Base-by-base conservation (phyloP, 2,329 filamentous ascomycete genomes). In the Biscogniauxia marginata region DNA sequence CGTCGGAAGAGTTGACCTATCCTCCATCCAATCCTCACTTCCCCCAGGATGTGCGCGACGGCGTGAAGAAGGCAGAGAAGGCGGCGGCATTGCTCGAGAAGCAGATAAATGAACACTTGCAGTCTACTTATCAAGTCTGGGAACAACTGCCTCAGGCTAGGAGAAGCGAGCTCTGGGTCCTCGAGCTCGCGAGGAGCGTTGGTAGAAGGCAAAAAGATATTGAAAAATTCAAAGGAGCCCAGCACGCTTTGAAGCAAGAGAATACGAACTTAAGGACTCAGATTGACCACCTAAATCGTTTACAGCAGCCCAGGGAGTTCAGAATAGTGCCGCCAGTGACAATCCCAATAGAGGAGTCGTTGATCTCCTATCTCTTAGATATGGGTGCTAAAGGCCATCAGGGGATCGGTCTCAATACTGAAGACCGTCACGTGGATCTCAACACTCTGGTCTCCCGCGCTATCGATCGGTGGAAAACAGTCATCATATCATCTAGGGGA, bases 81-180 rank as follows among this genome's bases (percentile, higher is more conserved):
- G 69, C 75, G 58, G 88, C 78, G 45, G 83, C 79, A 61, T 73
- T 77, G 23, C 81, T 93, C 50, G 86, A 91, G 60, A 84, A 85
- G 51, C 85, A 88, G 63, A 83, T 93, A 25, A 78, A 83, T 44
- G 82, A 88, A 56, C 93, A 98, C 70, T 72, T 96, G 5, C 83
- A 89, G n/a, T 84, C 87, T 13, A 86, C 90, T 0, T 96, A 86
- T 70, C 80, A 82, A 6, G 87, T 90, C 45, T 98, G 93, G 93
- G 84, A 84, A 51, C 77, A 78, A 1, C 77, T 95, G 22, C 74
- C 85, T 0, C 62, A 71, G 2, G 80, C 83, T 34, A 79, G 83
- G 20, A 80, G 82, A 52, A 77, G 77, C 22, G 83, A 86, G 61
- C 76, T 87, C 6, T 88, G 85, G 85, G 73, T 79, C 4, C 68